Base-by-base conservation (phyloP, 306 rosid species). In the Morella rubra region DNA sequence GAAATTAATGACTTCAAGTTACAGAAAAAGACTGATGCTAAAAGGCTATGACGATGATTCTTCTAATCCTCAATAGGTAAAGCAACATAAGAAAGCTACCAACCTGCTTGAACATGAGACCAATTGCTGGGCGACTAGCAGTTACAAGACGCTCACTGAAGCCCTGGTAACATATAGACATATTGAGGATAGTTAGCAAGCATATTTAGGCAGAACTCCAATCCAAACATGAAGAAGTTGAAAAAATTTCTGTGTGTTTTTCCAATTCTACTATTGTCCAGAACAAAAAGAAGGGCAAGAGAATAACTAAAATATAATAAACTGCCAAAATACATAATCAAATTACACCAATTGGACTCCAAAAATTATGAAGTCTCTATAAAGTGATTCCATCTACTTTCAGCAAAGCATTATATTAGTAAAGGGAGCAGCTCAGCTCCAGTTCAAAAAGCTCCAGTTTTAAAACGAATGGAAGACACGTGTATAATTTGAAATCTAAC, bases 31-130 rank as follows among this genome's bases (percentile, higher is more conserved):
- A 56, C 14, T n/a, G 3, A 65, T 65, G 71, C 71, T 65, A 41
- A 65, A 65, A 40, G 0, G 5, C 27, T 18, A 65, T 41, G 49
- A 41, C 5, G 7, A 42, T 41, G 49, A 65, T 65, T 65, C 49
- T 7, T 6, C 41, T 24, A 60, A 65, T 65, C 46, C 8, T 65
- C 42, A 24, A 20, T 69, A 73, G 27, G 66, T 24, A 80, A 41
- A 19, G 70, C 51, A 53, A 44, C 47, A 7, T 4, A 52, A 37
- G 44, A 50, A 72, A 78, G 74, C 54, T 24, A 56, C 90, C 24
- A 84, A 94, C 99, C 99, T 91, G 93, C 88, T 89, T 92, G 87
- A 95, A 95, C 99, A 95, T 92, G 84, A 82, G 84, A 69, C 99
- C 99, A 45, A 92, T 91, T 72, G 97, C 90, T 41, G 99, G 99